phyloP scores from a whole-genome alignment of 73 alveolate species.

The Tetrahymena elliotti region DNA sequence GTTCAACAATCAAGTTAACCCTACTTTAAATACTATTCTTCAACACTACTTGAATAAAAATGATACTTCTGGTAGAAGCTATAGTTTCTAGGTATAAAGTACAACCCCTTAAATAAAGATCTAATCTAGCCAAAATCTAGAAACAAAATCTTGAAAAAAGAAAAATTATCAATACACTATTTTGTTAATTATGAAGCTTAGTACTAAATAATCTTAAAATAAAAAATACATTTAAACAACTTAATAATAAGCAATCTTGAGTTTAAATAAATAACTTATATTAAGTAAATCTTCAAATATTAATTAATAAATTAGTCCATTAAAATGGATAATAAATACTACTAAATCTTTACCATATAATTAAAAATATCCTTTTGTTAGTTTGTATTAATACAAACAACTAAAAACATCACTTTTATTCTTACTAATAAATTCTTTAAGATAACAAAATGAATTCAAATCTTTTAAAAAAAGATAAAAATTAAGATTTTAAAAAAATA shows the following conservation, averaged over 20 bases:
- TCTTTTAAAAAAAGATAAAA: too few relatives aligned
- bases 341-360: background rate
- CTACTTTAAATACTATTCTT: background rate
- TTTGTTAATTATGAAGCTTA: too few relatives aligned
- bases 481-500: too few relatives aligned
- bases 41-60: background rate
- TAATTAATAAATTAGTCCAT: background rate
- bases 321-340: background rate
- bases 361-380: background rate
- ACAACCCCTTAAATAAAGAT: background rate
- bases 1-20: background rate
- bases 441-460: too few relatives aligned
- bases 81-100: background rate
- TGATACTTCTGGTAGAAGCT: background rate
- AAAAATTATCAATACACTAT: too few relatives aligned
- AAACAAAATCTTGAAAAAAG: background rate
- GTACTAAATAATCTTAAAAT: too few relatives aligned
- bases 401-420: too few relatives aligned
- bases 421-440: background rate
- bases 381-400: background rate
- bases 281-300: background rate
- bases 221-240: background rate
- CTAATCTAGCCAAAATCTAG: background rate
- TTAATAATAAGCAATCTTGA: background rate
- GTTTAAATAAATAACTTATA: background rate